Percentiles rank a stretch among this genome's conserved stretches.
Evolutionary conservation across 2,329 filamentous ascomycete genomes (phyloP).

Genomic region (Beauveria rudraprayagi): DNA sequence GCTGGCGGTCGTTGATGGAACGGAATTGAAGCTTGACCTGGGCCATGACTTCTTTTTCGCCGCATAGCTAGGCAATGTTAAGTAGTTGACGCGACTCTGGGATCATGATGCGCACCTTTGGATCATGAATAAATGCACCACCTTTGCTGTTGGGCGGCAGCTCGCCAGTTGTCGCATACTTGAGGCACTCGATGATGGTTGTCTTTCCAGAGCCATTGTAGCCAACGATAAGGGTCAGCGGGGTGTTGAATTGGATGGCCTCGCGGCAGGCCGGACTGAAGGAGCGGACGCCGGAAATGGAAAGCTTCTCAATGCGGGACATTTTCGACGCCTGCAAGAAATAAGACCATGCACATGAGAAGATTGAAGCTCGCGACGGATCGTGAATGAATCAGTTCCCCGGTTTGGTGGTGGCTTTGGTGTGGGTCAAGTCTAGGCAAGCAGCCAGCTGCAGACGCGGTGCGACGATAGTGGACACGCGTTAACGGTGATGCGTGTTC

Average conservation of each 20-base stretch:
- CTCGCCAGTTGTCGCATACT: constrained; percentile 93
- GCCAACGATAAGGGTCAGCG: constrained; percentile 91
- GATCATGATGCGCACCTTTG: constrained; percentile 49
- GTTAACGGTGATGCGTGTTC: constrained; percentile 17
- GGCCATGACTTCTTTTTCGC: constrained; percentile 81
- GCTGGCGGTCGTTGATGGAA: constrained; percentile 66
- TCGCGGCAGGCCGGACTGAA: constrained; percentile 71
- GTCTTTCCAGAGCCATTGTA: constrained; percentile 98
- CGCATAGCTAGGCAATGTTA: constrained; percentile 48
- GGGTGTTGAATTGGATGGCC: constrained; percentile 79
- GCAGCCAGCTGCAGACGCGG: constrained; percentile 1
- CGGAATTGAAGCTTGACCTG: constrained; percentile 87
- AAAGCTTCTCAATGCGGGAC: constrained; percentile 86
- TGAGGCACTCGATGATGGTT: constrained; percentile 96
- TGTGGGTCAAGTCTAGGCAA: constrained; percentile 3
- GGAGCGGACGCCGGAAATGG: constrained; percentile 75
- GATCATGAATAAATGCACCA: constrained; percentile 93
- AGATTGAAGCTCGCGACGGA: background rate
- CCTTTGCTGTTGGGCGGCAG: constrained; percentile 85
- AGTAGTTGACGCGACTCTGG: background rate
- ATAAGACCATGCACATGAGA: background rate
- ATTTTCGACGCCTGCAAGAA: constrained; percentile 25
- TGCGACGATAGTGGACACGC: constrained; percentile 9
- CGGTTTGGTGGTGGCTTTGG: background rate
- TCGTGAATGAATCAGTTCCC: background rate